Evolutionary conservation across 2,329 filamentous ascomycete species (phyloP), one percentile per base, ranked within the genome.

Genomic region (Trichophyton simii): DNA sequence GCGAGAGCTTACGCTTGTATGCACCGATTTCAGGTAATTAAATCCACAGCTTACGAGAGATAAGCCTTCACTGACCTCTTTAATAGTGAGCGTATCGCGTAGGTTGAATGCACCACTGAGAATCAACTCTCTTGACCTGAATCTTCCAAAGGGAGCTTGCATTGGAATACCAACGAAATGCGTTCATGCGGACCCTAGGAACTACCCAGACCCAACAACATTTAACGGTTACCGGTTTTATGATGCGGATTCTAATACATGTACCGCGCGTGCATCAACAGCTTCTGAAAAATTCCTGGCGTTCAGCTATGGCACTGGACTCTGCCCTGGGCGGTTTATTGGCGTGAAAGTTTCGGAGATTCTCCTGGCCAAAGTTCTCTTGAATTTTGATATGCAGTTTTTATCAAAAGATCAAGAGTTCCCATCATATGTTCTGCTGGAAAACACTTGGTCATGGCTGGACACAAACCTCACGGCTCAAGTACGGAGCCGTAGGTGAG

Each of bases 261-360:
- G 38, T n/a, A 50, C 38, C 18, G 8, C n/a, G 13, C 38, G 42
- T 3, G 42, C 42, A 9, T 20, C 42, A 13, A 59, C 58, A 9
- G n/a, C 58, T 20, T 46, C 58, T 1, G 38, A 59, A 9, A 46
- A 41, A n/a, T 59, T 46, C 28, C 58, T 59, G 2, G 13, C 58
- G n/a, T 59, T 59, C 13, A 28, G 58, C 38, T 44, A 48, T 36
- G 58, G 58, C 2, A 46, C 58, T 15, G 58, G 15, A 7, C 41
- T 59, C 9, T 59, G 58, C 20, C 58, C 58, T 28, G 58, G 58
- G 8, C 38, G 58, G 28, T 58, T 58, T 25, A 20, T 58, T 13
- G 55, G 55, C 2, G 38, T 58, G 34, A 58, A 41, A 15, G 20
- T 28, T 2, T 11, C 13, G 2, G 25, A 41, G 9, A 20, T 58